phyloP scores from a whole-genome alignment of 208 protist genomes.

The Histomonas meleagridis region DNA sequence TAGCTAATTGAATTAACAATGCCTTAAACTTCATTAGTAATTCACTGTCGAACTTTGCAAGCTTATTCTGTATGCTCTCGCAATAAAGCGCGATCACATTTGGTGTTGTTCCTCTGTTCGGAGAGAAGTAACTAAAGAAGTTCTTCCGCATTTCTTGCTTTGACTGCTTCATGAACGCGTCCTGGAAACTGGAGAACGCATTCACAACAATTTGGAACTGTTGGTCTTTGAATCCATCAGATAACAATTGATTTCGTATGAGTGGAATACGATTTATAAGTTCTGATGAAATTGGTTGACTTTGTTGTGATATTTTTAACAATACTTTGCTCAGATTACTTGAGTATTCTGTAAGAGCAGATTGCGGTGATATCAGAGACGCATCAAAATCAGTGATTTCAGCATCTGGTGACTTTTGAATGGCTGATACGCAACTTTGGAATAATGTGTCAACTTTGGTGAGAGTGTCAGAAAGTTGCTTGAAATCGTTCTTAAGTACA shows the following conservation, averaged over 20 bases:
- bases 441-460: neutral
- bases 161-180: neutral
- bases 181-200: neutral
- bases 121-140: neutral
- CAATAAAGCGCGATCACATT: neutral
- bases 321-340: neutral
- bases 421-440: neutral
- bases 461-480: neutral
- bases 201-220: neutral
- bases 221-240: neutral
- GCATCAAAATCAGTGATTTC: neutral
- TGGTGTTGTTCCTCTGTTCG: neutral
- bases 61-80: too few species aligned
- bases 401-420: neutral
- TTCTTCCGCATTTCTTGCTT: neutral
- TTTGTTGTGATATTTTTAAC: neutral
- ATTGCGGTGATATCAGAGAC: neutral
- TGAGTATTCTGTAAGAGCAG: neutral
- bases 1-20: too few species aligned
- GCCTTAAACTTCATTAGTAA: too few species aligned
- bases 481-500: neutral
- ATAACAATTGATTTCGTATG: neutral
- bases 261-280: neutral
- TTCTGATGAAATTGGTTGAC: neutral
- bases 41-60: too few species aligned